phyloP scores from a whole-genome alignment of 148 eudicot species.

The Hydrangea macrophylla region DNA sequence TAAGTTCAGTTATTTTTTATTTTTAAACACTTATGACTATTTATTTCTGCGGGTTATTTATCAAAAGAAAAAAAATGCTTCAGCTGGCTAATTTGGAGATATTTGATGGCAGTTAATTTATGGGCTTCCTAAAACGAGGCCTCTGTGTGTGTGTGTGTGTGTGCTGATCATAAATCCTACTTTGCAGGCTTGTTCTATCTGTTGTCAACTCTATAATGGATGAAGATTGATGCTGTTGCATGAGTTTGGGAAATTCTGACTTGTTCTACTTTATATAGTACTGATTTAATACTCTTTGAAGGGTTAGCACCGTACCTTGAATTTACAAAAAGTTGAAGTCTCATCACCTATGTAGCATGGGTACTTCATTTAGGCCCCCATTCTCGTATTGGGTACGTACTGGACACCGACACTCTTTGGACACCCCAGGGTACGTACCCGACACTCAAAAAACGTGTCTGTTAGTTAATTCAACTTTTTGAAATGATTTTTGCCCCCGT shows the following conservation, averaged over 20 bases:
- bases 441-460: too few relatives aligned
- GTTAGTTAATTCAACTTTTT: too few relatives aligned
- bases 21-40: too few relatives aligned
- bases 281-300: not conserved
- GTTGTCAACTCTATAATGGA: conserved; percentile 49
- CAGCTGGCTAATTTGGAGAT: not conserved
- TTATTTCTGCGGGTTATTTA: too few relatives aligned
- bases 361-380: too few relatives aligned
- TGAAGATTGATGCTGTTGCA: conserved; percentile 59
- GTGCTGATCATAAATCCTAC: conserved; percentile 10
- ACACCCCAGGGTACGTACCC: too few relatives aligned
- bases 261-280: not conserved
- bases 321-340: not conserved
- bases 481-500: too few relatives aligned
- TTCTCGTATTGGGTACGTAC: too few relatives aligned
- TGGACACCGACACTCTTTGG: too few relatives aligned
- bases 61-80: too few relatives aligned
- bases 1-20: too few relatives aligned
- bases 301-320: not conserved
- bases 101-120: not conserved
- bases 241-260: conserved; percentile 47
- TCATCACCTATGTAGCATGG: not conserved
- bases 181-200: conserved; percentile 74
- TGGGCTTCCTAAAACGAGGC: not conserved
- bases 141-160: conserved; percentile 8